These are phyloP conservation scores for Bjerkandera adusta DNA, from an alignment of 1,284 basidiomycete species.

Conservation along the genomic window DNA sequence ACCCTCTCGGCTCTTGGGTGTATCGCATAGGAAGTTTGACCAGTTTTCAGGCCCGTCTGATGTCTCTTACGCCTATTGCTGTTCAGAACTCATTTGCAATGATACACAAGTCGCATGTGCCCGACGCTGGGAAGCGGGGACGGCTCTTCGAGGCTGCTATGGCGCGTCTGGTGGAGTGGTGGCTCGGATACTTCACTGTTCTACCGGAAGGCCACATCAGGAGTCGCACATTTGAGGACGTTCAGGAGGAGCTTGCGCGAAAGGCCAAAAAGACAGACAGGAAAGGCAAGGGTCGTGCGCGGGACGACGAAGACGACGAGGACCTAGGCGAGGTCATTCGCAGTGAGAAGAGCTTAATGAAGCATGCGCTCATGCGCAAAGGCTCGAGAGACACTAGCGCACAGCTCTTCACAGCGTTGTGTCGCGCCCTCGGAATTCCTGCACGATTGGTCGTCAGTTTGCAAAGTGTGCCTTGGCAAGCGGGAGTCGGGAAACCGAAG, in stretches of 20 bases:
- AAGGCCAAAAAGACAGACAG: constrained; percentile 31
- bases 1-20: constrained; percentile 11
- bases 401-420: constrained; percentile 90
- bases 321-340: constrained; percentile 68
- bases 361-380: constrained; percentile 76
- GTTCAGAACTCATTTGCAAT: constrained; percentile 76
- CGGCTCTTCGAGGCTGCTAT: constrained; percentile 84
- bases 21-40: constrained; percentile 16
- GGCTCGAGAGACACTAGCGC: constrained; percentile 89
- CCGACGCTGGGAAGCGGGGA: constrained; percentile 77
- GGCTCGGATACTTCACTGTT: constrained; percentile 70
- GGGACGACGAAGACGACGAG: constrained; percentile 30
- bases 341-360: constrained; percentile 84
- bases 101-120: constrained; percentile 82
- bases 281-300: constrained; percentile 29
- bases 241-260: constrained; percentile 45
- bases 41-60: constrained; percentile 66
- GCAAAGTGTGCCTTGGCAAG: constrained; percentile 88
- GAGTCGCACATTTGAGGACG: constrained; percentile 73
- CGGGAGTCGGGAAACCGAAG: constrained; percentile 52
- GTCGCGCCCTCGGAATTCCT: constrained; percentile 85
- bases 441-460: constrained; percentile 87
- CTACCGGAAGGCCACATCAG: constrained; percentile 62
- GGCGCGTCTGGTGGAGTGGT: constrained; percentile 77
- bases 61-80: constrained; percentile 79